phyloP scores from a whole-genome alignment of 2,329 filamentous ascomycete species.

The Ceratocystis diversiconidia region DNA sequence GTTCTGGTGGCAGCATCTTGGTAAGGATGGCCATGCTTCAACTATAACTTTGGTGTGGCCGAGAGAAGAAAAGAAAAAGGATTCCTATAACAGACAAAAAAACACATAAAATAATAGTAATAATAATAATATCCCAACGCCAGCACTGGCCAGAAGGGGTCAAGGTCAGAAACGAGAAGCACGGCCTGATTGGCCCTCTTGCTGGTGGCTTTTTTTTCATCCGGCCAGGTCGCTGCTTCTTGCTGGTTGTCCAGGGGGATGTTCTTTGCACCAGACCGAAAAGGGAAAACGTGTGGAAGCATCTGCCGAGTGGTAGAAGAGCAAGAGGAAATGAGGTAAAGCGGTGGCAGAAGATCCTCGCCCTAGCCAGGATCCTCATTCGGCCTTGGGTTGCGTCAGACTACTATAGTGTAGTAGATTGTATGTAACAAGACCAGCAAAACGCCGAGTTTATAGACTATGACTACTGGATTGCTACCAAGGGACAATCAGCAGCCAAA shows the following conservation, averaged over 20 bases:
- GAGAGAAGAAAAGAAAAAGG: not conserved
- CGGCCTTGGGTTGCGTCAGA: not conserved
- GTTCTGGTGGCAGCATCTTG: not conserved
- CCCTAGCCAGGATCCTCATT: not conserved
- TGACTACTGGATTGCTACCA: not conserved
- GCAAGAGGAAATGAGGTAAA: not conserved
- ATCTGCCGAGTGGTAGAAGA: not conserved
- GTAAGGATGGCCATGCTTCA: not conserved
- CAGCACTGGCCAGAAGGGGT: not conserved
- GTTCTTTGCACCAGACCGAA: not conserved
- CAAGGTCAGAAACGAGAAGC: not conserved
- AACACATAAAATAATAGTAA: not conserved
- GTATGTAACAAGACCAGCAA: conserved; percentile 6
- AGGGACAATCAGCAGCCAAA: not conserved
- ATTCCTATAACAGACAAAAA: not conserved
- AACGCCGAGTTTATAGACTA: not conserved
- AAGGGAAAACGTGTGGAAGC: conserved; percentile 1
- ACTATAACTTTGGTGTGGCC: not conserved
- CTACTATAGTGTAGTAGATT: conserved; percentile 1
- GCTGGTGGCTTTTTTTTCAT: not conserved
- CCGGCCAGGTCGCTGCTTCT: not conserved
- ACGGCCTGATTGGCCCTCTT: not conserved
- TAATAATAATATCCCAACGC: not conserved
- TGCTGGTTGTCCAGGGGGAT: not conserved
- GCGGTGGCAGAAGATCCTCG: not conserved